phyloP scores from a whole-genome alignment of 2,329 filamentous ascomycete genomes.

The Pseudogymnoascus sp. region DNA sequence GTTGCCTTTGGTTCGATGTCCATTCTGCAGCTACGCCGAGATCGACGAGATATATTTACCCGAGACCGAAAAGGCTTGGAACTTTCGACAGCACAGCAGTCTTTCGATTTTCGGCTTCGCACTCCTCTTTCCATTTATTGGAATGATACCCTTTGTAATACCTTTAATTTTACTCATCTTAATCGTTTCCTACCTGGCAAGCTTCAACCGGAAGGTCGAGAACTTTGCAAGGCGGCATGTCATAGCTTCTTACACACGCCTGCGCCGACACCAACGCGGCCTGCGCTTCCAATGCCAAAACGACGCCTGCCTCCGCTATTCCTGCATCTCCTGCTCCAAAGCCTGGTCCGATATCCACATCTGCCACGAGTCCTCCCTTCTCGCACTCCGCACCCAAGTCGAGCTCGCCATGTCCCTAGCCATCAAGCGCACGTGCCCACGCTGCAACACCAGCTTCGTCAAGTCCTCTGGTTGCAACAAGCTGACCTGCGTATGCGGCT shows the following conservation, averaged over 20 bases:
- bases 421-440: slow-evolving; percentile 88
- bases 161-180: slow-evolving; percentile 39
- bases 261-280: slow-evolving; percentile 62
- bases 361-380: slow-evolving; percentile 75
- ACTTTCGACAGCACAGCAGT: slow-evolving; percentile 44
- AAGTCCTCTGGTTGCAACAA: slow-evolving; percentile 96
- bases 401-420: slow-evolving; percentile 90
- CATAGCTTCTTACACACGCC: slow-evolving; percentile 52
- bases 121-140: slow-evolving; percentile 27
- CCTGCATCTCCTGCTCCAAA: slow-evolving; percentile 75
- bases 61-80: slow-evolving; percentile 43
- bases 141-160: slow-evolving; percentile 48
- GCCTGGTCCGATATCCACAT: slow-evolving; percentile 82
- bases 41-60: slow-evolving; percentile 68
- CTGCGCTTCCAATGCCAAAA: slow-evolving; percentile 71
- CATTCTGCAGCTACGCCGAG: slow-evolving; percentile 88
- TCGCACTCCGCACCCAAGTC: slow-evolving; percentile 78
- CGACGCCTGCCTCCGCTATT: slow-evolving; percentile 56
- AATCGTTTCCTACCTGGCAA: slow-evolving; percentile 28
- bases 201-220: slow-evolving; percentile 17
- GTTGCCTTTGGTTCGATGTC: slow-evolving; percentile 72
- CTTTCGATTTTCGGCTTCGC: slow-evolving; percentile 23
- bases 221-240: slow-evolving; percentile 40
- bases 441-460: slow-evolving; percentile 85
- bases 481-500: slow-evolving; percentile 88